A percentile compares a stretch with the other conserved stretches of the same genome.
Evolutionary conservation across 2,329 filamentous ascomycete species (phyloP).

Genomic region (Diaporthe nobilis): DNA sequence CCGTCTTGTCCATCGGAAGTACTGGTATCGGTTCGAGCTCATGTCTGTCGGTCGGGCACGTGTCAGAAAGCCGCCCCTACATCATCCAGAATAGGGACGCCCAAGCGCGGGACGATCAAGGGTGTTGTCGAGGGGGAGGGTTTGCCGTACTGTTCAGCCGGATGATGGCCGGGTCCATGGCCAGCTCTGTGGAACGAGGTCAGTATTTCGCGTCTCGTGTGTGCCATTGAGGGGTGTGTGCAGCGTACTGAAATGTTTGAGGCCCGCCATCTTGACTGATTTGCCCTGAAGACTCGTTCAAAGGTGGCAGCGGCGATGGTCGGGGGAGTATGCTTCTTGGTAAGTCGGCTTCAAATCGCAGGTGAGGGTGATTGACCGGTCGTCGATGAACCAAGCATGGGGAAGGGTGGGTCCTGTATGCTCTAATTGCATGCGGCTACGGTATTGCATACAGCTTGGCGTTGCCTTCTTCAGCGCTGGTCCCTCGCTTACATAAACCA

Average conservation of each 20-base stretch:
- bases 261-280: slow-evolving; percentile 58
- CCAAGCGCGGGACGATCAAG: not conserved
- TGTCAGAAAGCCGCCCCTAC: slow-evolving; percentile 4
- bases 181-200: slow-evolving; percentile 56
- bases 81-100: not conserved
- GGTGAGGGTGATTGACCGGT: slow-evolving; percentile 18
- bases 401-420: not conserved
- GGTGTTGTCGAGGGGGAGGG: not conserved
- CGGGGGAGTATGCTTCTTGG: slow-evolving; percentile 8
- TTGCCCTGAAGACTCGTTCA: slow-evolving; percentile 44
- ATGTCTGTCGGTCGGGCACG: slow-evolving; percentile 73
- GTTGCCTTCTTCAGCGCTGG: not conserved
- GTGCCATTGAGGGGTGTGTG: slow-evolving; percentile 35
- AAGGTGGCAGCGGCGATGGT: slow-evolving; percentile 21
- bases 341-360: slow-evolving; percentile 10
- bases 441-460: not conserved
- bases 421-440: not conserved
- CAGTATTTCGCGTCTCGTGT: slow-evolving; percentile 45
- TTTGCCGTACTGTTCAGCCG: slow-evolving; percentile 60
- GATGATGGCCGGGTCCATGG: slow-evolving; percentile 63
- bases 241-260: slow-evolving; percentile 59
- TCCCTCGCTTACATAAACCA: not conserved
- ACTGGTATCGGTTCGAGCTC: slow-evolving; percentile 87
- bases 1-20: slow-evolving; percentile 92
- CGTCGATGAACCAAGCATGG: slow-evolving; percentile 18